Evolutionary conservation across 2,329 filamentous ascomycete species (phyloP).

Genomic region (Fusarium udum): DNA sequence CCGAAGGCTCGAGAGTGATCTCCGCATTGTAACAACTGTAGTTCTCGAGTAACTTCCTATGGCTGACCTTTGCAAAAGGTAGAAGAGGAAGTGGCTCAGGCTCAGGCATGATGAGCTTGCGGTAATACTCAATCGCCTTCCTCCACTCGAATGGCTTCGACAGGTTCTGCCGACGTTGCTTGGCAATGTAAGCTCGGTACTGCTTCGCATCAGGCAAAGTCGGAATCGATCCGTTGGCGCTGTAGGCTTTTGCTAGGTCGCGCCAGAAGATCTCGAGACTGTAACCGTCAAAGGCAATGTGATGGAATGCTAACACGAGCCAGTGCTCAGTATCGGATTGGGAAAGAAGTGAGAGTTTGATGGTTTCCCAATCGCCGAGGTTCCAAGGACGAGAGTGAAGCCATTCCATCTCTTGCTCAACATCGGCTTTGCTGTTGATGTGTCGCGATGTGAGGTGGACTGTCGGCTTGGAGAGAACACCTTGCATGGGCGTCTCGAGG

Average conservation of each 20-base stretch:
- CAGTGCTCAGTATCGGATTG: not conserved
- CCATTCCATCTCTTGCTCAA: not conserved
- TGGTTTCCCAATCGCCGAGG: not conserved
- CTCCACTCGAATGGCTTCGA: slow-evolving; percentile 3
- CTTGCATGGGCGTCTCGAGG: not conserved
- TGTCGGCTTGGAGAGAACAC: not conserved
- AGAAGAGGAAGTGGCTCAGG: not conserved
- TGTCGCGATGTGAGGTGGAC: not conserved
- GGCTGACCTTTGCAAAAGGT: not conserved
- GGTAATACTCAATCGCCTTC: slow-evolving; percentile 1
- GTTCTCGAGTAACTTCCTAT: slow-evolving; percentile 1
- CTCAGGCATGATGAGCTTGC: not conserved
- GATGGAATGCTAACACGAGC: not conserved
- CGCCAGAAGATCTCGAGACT: slow-evolving; percentile 4
- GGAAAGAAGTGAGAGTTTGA: not conserved
- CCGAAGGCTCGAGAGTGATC: not conserved
- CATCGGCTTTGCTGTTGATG: not conserved
- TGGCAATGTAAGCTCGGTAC: not conserved
- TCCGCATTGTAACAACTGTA: not conserved
- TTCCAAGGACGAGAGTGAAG: not conserved
- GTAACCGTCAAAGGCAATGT: not conserved
- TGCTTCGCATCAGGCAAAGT: not conserved
- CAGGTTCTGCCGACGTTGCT: not conserved
- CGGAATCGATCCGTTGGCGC: not conserved
- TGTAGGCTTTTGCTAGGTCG: not conserved